Evolutionary conservation across 345 rosid genomes (phyloP).

Genomic region (Durio zibethinus): DNA sequence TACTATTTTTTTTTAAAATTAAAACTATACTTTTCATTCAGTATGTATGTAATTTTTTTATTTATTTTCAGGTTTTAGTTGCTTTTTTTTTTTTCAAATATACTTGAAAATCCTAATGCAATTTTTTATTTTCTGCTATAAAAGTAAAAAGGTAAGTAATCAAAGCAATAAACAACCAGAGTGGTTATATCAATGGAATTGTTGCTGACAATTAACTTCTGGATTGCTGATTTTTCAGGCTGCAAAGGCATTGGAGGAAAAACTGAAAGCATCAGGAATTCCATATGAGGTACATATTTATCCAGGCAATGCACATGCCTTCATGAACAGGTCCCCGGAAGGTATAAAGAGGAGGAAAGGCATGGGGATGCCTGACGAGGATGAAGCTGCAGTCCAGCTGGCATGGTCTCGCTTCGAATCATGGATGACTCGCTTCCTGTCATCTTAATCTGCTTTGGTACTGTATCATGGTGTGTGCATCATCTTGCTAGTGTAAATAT

Average conservation of each 20-base stretch:
- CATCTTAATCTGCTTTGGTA: slow-evolving; percentile 13
- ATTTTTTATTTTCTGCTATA: neutral
- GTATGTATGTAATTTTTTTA: too few relatives aligned
- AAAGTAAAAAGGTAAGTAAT: neutral
- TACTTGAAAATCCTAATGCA: neutral
- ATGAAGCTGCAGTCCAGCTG: slow-evolving; percentile 70
- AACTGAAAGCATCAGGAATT: slow-evolving; percentile 71
- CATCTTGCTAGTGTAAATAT: neutral
- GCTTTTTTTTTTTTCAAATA: too few relatives aligned
- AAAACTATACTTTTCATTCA: too few relatives aligned
- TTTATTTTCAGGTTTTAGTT: too few relatives aligned
- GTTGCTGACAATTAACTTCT: neutral
- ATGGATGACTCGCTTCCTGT: slow-evolving; percentile 74
- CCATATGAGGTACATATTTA: slow-evolving; percentile 80
- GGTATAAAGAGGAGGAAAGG: slow-evolving; percentile 73
- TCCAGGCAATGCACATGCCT: slow-evolving; percentile 71
- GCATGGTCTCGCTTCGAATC: slow-evolving; percentile 89
- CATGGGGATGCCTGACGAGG: slow-evolving; percentile 87
- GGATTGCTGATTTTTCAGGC: slow-evolving; percentile 45
- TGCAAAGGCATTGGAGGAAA: slow-evolving; percentile 78
- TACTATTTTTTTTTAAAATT: too few relatives aligned
- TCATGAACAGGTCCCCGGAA: slow-evolving; percentile 76
- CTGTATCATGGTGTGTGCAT: neutral
- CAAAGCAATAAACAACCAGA: neutral
- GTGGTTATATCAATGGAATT: neutral